Evolutionary conservation across 139 green algal genomes (phyloP), one percentile per base, ranked within the genome.

Genomic region (Medakamo hakoo): DNA sequence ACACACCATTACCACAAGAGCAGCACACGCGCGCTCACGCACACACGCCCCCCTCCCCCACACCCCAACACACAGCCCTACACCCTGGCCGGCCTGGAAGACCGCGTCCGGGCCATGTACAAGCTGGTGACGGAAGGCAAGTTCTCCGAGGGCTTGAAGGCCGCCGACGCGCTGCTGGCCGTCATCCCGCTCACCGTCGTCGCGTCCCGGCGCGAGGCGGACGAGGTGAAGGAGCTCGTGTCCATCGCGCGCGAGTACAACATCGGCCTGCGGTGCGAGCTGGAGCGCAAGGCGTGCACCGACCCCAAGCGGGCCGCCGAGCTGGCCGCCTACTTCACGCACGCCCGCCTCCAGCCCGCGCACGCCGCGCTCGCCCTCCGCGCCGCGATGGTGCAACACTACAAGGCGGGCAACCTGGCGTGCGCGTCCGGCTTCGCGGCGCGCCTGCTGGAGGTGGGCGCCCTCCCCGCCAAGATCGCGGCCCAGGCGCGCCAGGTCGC

Each of bases 261-360:
- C 64, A 85, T 90, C 28, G 93, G 80, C 21, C 71, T 98, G 65
- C 78, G 82, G 27, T 86, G 82, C 32, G 93, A 99, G 78, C 77
- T 97, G 49, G 85, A 82, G 78, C 95, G 94, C 73, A 84, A 92
- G 69, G 55, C 76, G 25, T 63, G 62, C 56, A 81, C 90, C 20
- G 83, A 95, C 63, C 73, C 81, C 30, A 61, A 62, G 27, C 79
- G 86, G 28, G 72, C 81, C 23, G 87, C 88, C 4, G 93, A 98
- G 84, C 81, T 99, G 66, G 89, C 93, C 21, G 91, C 90, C 16
- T 99, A 97, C 83, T 98, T 99, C 81, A 98, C 93, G 24, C 93
- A 99, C 82, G 94, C 82, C 82, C 81, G 84, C 49, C 67, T 85
- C 55, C 79, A 89, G 80, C 83, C 87, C 0, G 82, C 94, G 69